These are phyloP conservation scores for Cutaneotrichosporon sp. DNA, from an alignment of 1,284 basidiomycete species.

Conservation along the genomic window DNA sequence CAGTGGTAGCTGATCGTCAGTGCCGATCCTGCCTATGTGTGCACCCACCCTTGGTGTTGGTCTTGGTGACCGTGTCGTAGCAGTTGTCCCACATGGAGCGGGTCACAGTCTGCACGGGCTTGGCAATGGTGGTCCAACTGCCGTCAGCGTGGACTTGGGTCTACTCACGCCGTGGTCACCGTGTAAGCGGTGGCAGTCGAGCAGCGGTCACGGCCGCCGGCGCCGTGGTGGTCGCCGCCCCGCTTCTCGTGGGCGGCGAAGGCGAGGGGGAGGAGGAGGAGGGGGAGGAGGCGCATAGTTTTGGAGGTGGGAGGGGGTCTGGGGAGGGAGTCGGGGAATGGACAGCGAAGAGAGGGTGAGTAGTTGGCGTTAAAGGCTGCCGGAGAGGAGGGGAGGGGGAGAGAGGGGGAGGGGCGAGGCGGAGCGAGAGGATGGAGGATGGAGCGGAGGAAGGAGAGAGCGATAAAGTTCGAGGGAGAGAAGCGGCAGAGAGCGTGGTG, in stretches of 20 bases:
- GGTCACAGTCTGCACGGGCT: neutral
- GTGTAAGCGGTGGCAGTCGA: neutral
- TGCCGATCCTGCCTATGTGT: too few relatives aligned
- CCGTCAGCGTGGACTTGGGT: too few relatives aligned
- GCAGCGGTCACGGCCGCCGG: neutral
- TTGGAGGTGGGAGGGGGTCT: neutral
- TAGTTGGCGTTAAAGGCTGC: neutral
- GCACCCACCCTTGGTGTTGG: neutral
- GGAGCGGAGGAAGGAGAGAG: neutral
- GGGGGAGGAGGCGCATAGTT: neutral
- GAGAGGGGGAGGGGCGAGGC: neutral
- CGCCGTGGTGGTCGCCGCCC: neutral
- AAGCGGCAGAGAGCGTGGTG: too few relatives aligned
- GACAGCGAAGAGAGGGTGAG: neutral
- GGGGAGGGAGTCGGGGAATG: neutral
- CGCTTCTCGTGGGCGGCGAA: neutral
- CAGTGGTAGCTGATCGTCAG: neutral
- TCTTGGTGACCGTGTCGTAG: neutral
- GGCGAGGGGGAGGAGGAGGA: slow-evolving; percentile 1
- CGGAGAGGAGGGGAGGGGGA: neutral
- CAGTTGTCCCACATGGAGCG: too few relatives aligned
- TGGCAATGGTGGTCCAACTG: neutral
- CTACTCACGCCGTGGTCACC: neutral
- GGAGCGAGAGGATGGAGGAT: neutral
- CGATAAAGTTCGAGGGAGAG: too few relatives aligned